These are phyloP conservation scores for Eragrostis curvula DNA, from an alignment of 176 grass and related monocot species.

Conservation along the genomic window DNA sequence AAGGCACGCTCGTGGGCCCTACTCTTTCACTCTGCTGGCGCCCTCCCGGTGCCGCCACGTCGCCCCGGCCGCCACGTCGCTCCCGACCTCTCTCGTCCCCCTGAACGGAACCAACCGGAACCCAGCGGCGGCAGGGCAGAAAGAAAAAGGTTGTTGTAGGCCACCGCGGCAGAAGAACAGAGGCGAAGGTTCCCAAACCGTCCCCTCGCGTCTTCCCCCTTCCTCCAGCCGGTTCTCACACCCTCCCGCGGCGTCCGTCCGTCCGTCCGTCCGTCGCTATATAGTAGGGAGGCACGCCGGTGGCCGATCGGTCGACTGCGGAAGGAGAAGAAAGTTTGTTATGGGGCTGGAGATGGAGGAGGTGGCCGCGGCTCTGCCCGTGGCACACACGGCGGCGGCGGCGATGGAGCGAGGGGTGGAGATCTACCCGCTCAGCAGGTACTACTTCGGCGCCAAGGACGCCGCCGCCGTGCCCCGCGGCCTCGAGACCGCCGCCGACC, in stretches of 20 bases:
- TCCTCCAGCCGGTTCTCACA: not conserved
- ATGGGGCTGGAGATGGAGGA: conserved; percentile 55
- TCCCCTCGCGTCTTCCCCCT: not conserved
- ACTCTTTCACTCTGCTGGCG: too few relatives aligned
- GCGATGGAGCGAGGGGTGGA: conserved; percentile 22
- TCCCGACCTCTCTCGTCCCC: not conserved
- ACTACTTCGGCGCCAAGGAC: conserved; percentile 69
- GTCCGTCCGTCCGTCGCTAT: not conserved
- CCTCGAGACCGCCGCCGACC: conserved; percentile 45
- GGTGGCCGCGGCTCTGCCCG: not conserved
- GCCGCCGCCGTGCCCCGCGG: not conserved
- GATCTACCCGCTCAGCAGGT: conserved; percentile 57
- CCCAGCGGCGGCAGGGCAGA: not conserved
- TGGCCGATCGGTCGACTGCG: not conserved
- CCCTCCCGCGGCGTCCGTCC: not conserved
- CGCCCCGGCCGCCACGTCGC: not conserved
- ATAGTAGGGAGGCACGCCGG: too few relatives aligned
- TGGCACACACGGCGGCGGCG: not conserved
- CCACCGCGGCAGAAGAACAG: not conserved
- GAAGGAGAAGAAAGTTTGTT: not conserved
- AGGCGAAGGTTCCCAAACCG: not conserved
- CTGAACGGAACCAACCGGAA: not conserved
- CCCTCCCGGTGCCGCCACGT: not conserved
- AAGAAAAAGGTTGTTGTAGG: not conserved
- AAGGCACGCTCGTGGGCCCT: too few relatives aligned